Base-by-base conservation (phyloP, 106 monocot genomes). In the Allium cepa region DNA sequence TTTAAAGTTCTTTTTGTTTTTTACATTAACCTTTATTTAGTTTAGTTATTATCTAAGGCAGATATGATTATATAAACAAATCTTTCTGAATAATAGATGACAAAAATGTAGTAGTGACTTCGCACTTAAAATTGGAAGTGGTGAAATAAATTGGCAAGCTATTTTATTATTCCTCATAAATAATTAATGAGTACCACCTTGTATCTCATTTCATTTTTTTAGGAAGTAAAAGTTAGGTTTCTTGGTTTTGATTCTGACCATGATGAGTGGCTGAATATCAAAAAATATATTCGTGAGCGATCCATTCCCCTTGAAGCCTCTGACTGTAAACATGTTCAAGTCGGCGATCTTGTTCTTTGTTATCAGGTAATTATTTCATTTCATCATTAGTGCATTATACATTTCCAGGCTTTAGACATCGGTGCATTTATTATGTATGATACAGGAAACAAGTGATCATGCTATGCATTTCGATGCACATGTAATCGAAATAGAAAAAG, bases 181-280 rank as follows among this genome's bases (percentile, higher is more conserved):
- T 22, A 36, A 36, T 36, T 4, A 36, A 36, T 36, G 36, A 36
- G 36, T 36, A 36, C 36, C 36, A 5, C 36, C 36, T 36, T 36
- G 3, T 36, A 36, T 36, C 36, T 4, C 36, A 36, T 36, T 36
- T 36, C 5, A 4, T 36, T 36, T 5, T 67, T 79, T 22, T 71
- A 91, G 91, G 91, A 91, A 79, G 84, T 82, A 15, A 79, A 70
- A 50, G 91, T 87, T 47, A 84, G 87, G 56, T 87, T 75, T 66
- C 50, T 74, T 68, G 81, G 79, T 11, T 87, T 79, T 84, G 82
- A 78, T 56, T 66, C 87, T 12, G 91, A 91, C 1, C 77, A 87
- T 49, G 87, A 91, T 61, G 91, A 91, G 69, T 91, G 91, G 91
- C 74, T 91, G 16, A 78, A 84, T 75, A 73, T 84, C 47, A 82